Conservation (phyloP, 108 stramenopile species). For the Chaetoceros muelleri region DNA sequence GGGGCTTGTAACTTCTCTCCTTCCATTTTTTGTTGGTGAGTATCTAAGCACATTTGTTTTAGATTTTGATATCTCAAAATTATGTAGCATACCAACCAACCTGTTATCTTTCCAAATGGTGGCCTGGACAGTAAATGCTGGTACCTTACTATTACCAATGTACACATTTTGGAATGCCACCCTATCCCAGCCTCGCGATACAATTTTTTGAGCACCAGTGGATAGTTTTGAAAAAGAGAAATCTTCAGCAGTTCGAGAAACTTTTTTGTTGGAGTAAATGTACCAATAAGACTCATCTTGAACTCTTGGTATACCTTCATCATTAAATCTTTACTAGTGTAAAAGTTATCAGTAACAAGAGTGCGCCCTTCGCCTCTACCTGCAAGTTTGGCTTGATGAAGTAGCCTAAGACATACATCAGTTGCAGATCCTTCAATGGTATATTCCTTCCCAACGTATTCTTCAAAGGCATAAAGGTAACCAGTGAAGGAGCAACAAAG, state of each 20-base stretch:
- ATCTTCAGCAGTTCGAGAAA: constrained; percentile 2
- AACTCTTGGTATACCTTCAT: constrained; percentile 11
- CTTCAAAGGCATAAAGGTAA: not conserved
- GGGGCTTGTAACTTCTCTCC: too few species aligned
- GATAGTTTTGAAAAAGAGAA: constrained; percentile 16
- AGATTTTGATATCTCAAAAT: too few species aligned
- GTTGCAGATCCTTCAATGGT: not conserved
- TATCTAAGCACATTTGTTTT: too few species aligned
- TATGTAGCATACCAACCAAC: too few species aligned
- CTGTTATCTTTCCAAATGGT: too few species aligned
- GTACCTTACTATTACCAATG: too few species aligned
- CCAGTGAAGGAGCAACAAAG: not conserved
- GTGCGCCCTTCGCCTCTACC: constrained; percentile 1
- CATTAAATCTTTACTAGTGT: constrained; percentile 4
- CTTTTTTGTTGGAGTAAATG: constrained; percentile 12
- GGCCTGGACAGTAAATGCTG: too few species aligned
- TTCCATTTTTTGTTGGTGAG: too few species aligned
- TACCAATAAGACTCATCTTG: constrained; percentile 6
- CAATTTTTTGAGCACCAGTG: constrained; percentile 2
- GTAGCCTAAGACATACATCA: not conserved
- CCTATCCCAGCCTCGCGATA: constrained; percentile 10
- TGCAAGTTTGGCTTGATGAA: not conserved
- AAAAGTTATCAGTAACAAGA: constrained; percentile 12
- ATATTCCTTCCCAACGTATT: not conserved
- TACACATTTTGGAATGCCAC: too few species aligned